Conservation (phyloP, 305 asterid species). For the Fraxinus albicans region DNA sequence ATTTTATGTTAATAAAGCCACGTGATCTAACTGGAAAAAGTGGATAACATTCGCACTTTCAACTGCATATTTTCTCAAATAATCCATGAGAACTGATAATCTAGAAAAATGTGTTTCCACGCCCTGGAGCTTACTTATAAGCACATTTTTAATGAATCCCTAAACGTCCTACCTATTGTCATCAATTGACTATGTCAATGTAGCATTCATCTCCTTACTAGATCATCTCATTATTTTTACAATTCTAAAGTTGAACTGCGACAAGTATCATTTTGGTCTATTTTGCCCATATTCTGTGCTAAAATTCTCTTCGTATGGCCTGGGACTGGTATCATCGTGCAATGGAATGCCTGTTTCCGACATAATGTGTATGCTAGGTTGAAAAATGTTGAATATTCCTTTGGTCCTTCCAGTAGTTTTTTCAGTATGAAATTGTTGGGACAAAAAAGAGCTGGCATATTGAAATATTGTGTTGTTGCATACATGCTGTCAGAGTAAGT, state of each 20-base stretch:
- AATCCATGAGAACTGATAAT: neutral
- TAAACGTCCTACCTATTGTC: neutral
- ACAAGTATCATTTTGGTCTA: neutral
- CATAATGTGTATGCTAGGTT: neutral
- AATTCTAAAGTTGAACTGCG: neutral
- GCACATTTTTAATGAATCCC: neutral
- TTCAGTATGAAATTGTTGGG: neutral
- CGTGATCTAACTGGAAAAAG: neutral
- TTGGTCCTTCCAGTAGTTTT: neutral
- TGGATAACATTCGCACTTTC: neutral
- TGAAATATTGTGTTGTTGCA: neutral
- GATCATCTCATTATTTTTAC: neutral
- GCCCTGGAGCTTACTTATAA: neutral
- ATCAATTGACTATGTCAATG: neutral
- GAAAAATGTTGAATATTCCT: neutral
- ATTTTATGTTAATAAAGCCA: neutral
- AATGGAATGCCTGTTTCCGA: neutral
- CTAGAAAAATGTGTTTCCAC: neutral
- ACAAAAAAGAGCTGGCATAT: neutral
- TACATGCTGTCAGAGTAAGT: neutral
- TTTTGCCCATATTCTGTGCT: neutral
- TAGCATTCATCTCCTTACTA: neutral
- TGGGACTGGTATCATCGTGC: neutral
- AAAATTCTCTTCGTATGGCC: neutral
- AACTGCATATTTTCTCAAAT: neutral